A percentile compares a stretch with the other conserved stretches of the same genome.
These are phyloP conservation scores for Suhomyces emberorum DNA, from an alignment of 805 yeast genomes.

Conservation along the genomic window DNA sequence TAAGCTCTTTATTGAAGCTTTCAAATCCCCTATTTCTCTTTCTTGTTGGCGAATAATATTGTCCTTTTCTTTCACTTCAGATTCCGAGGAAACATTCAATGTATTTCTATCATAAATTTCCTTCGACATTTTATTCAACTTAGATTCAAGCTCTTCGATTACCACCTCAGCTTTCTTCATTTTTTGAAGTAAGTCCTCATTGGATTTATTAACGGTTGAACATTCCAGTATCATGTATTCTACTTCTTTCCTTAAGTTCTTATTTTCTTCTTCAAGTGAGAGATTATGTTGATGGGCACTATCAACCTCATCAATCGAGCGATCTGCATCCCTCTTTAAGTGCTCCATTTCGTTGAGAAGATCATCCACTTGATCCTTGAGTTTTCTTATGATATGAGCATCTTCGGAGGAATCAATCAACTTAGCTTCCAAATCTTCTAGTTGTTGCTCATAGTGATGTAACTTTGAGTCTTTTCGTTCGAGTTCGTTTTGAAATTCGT, in stretches of 20 bases:
- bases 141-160: neutral
- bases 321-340: neutral
- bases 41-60: neutral
- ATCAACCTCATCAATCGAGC: conserved; percentile 1
- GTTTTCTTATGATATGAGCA: neutral
- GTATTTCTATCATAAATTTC: neutral
- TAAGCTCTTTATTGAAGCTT: neutral
- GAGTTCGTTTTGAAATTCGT: conserved; percentile 2
- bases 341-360: neutral
- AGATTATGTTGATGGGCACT: neutral
- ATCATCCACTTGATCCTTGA: neutral
- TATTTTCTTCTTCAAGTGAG: neutral
- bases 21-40: neutral
- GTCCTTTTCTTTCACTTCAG: neutral
- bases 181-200: neutral
- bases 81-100: neutral
- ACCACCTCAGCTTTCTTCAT: conserved; percentile 1
- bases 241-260: neutral
- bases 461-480: conserved; percentile 2
- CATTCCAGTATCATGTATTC: too few relatives aligned
- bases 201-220: neutral
- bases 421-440: conserved; percentile 4
- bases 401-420: neutral
- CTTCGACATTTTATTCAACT: neutral
- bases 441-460: conserved; percentile 3